phyloP scores from a whole-genome alignment of 164 flowering plant species.

The Vitis riparia region DNA sequence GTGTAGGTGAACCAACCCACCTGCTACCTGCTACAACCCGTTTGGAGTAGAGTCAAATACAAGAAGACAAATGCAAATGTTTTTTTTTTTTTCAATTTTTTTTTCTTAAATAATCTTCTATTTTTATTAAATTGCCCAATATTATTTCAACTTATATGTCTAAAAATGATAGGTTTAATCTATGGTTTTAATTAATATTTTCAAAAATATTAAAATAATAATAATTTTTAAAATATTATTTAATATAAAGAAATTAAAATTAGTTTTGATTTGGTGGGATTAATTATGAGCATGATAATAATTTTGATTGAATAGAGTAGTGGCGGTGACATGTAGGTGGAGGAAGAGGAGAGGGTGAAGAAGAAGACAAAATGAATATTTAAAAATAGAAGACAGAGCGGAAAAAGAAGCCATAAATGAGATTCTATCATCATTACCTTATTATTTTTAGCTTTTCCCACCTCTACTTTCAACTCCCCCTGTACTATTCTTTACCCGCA shows the following conservation, averaged over 20 bases:
- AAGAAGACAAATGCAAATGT: background rate
- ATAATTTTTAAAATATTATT: background rate
- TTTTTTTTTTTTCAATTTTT: too few relatives aligned
- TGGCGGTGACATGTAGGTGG: too few relatives aligned
- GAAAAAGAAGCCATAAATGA: background rate
- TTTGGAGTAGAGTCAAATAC: background rate
- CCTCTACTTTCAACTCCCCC: constrained; percentile 16
- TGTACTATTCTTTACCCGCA: constrained; percentile 17
- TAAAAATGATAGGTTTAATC: too few relatives aligned
- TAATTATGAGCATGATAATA: too few relatives aligned
- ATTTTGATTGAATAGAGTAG: too few relatives aligned
- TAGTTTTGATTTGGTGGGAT: too few relatives aligned
- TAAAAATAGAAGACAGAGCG: background rate
- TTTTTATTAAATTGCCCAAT: too few relatives aligned
- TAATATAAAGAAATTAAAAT: too few relatives aligned
- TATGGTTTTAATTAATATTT: too few relatives aligned
- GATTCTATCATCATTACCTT: constrained; percentile 41
- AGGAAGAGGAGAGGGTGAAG: background rate
- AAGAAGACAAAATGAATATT: constrained; percentile 10
- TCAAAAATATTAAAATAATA: background rate
- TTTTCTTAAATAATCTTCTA: too few relatives aligned
- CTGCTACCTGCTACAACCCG: constrained; percentile 19
- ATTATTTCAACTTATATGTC: too few relatives aligned
- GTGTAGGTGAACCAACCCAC: constrained; percentile 15
- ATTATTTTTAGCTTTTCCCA: constrained; percentile 39